Evolutionary conservation across 2,329 filamentous ascomycete genomes (phyloP).

Genomic region (Macrophomina tecta): DNA sequence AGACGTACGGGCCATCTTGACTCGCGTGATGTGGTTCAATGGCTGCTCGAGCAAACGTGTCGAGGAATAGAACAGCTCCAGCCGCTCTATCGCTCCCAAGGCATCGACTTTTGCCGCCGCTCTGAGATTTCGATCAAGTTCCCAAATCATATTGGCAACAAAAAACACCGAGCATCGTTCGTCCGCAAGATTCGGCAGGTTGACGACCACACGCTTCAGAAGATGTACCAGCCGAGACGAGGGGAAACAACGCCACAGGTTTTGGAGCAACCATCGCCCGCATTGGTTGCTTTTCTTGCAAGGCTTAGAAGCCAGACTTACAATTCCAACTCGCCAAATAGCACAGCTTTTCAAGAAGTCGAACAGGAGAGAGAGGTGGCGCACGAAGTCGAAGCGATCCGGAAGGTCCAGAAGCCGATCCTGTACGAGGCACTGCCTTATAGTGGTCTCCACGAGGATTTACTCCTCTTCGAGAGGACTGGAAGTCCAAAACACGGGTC

Average conservation of each 20-base stretch:
- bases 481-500: too few species aligned
- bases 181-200: constrained; percentile 55
- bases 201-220: constrained; percentile 63
- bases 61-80: constrained; percentile 64
- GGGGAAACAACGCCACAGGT: too few species aligned
- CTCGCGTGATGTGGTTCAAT: constrained; percentile 61
- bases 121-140: constrained; percentile 59
- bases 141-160: constrained; percentile 44
- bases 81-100: constrained; percentile 65
- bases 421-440: constrained; percentile 51
- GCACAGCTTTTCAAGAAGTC: constrained; percentile 64
- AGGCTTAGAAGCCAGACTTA: constrained; percentile 44
- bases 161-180: constrained; percentile 47
- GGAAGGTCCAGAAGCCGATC: constrained; percentile 58
- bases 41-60: constrained; percentile 71
- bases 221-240: constrained; percentile 60
- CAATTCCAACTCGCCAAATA: constrained; percentile 51
- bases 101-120: constrained; percentile 65
- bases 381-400: constrained; percentile 63
- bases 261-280: too few species aligned
- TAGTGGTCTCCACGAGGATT: constrained; percentile 54
- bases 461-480: constrained; percentile 54
- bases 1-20: constrained; percentile 38
- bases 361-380: constrained; percentile 63
- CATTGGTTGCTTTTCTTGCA: constrained; percentile 32